Evolutionary conservation across 2,329 filamentous ascomycete species (phyloP).

Genomic region (Macroventuria anomochaeta): DNA sequence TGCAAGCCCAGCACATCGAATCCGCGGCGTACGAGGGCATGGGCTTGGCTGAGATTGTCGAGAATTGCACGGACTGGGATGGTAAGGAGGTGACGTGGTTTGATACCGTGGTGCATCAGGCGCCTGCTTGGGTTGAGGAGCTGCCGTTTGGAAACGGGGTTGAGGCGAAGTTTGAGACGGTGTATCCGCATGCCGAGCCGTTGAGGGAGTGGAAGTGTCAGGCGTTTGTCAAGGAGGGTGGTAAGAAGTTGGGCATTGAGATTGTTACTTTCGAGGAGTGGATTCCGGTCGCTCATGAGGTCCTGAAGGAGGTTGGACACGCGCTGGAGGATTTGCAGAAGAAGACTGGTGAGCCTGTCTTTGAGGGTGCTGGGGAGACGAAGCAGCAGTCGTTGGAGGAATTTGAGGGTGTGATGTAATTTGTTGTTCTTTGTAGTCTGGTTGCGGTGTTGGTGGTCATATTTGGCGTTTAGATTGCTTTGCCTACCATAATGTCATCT

Average conservation of each 20-base stretch:
- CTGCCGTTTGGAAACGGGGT: slow-evolving; percentile 52
- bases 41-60: slow-evolving; percentile 46
- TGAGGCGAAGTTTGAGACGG: slow-evolving; percentile 58
- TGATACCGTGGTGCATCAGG: slow-evolving; percentile 51
- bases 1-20: slow-evolving; percentile 47
- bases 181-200: slow-evolving; percentile 58
- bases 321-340: slow-evolving; percentile 33
- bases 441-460: background rate
- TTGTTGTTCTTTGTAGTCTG: background rate
- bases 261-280: slow-evolving; percentile 66
- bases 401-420: slow-evolving; percentile 33
- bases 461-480: background rate
- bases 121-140: slow-evolving; percentile 62
- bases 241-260: slow-evolving; percentile 62
- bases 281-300: slow-evolving; percentile 57
- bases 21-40: slow-evolving; percentile 46
- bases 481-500: background rate
- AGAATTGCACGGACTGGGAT: slow-evolving; percentile 45
- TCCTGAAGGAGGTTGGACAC: slow-evolving; percentile 55
- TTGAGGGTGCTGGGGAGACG: slow-evolving; percentile 14
- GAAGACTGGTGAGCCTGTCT: slow-evolving; percentile 29
- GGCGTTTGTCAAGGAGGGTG: slow-evolving; percentile 59
- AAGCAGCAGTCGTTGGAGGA: slow-evolving; percentile 22
- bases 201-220: slow-evolving; percentile 64
- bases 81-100: slow-evolving; percentile 39